Evolutionary conservation across 2,329 filamentous ascomycete species (phyloP), one percentile per base, ranked within the genome.

Genomic region (Aspergillus versicolor): DNA sequence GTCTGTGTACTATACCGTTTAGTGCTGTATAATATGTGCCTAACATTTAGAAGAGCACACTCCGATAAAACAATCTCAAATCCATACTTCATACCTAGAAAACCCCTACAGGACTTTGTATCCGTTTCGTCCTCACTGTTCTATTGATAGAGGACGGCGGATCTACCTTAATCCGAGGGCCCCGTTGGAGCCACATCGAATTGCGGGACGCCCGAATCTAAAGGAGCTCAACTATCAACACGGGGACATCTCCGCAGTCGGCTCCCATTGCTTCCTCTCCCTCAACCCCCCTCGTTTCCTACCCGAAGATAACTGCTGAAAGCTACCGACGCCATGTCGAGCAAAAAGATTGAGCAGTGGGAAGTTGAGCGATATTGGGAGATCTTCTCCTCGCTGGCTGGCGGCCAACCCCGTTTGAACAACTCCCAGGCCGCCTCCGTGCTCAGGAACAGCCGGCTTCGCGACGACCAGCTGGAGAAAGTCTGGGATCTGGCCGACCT

Each of bases 401-500:
- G 84, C 69, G 86, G 86, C 70, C 82, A 84, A 41, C 80, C 82
- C 53, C 84, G 85, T 70, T 82, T 91, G 47, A 87, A 86, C 65
- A 88, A 87, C 72, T 79, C 80, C 54, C 87, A 90, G 72, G 88
- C 88, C 34, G 88, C 88, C 45, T 83, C 84, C 13, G 86, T 90
- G 30, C 81, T 91, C 68, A 88, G 89, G 75, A 90, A 90, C 79
- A 88, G 84, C 63, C 85, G 86, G 66, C 79, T 91, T 61, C 81
- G 84, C 61, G 87, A 90, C 73, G 85, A 88, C 70, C 93, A 99
- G 78, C 87, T 99, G n/a, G 94, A 97, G 79, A 85, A 88, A 67
- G 91, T 99, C 61, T 99, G 94, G 94, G 94, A 99, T 71, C 83
- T 99, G 61, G 91, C 94, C 57, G 94, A 99, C 73, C 91, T 99